phyloP scores from a whole-genome alignment of 1,284 basidiomycete genomes.

The Boletellus deceptivus region DNA sequence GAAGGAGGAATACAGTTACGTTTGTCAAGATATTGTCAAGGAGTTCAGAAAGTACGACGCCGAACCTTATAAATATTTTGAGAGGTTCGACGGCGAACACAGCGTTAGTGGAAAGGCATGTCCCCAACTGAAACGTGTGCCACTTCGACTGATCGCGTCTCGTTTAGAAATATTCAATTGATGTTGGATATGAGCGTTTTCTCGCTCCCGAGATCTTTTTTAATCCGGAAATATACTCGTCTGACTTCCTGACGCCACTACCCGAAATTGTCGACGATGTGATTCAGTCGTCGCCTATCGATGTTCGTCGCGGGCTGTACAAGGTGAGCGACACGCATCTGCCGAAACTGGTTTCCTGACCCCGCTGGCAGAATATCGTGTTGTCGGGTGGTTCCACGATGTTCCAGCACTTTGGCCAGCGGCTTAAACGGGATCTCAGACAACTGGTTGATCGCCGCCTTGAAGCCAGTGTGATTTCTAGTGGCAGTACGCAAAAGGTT shows the following conservation, averaged over 20 bases:
- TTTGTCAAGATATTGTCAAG: conserved; percentile 98
- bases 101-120: conserved; percentile 87
- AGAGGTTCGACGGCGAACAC: conserved; percentile 91
- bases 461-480: conserved; percentile 72
- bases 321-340: conserved; percentile 56
- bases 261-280: conserved; percentile 97
- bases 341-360: not conserved
- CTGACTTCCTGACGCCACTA: conserved; percentile 96
- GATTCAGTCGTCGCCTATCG: conserved; percentile 95
- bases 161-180: conserved; percentile 80
- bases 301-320: conserved; percentile 91
- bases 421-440: conserved; percentile 94
- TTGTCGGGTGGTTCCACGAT: conserved; percentile 94
- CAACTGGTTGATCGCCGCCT: conserved; percentile 91
- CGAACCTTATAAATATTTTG: conserved; percentile 96
- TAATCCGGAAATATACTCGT: conserved; percentile 98
- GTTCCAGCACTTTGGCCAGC: conserved; percentile 97
- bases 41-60: conserved; percentile 98
- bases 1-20: conserved; percentile 98
- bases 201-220: conserved; percentile 99
- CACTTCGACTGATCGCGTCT: not conserved
- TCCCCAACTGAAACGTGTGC: not conserved
- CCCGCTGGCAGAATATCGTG: conserved; percentile 75
- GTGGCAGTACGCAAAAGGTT: conserved; percentile 78
- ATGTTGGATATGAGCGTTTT: conserved; percentile 99